Conservation (phyloP, 1,284 basidiomycete genomes). For the Rhodotorula sp. region DNA sequence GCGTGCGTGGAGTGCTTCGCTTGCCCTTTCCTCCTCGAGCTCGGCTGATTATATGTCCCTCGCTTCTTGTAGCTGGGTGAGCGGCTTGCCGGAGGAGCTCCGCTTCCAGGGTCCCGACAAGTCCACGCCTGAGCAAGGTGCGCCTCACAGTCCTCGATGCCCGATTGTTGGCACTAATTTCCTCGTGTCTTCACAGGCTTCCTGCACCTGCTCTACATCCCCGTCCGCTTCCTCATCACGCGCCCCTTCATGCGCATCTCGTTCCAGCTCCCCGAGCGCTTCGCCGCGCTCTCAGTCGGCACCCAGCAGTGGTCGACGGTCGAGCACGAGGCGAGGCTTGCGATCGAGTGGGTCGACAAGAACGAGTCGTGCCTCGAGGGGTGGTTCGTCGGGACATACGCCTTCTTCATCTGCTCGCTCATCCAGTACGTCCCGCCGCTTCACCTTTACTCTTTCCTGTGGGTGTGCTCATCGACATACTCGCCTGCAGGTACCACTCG, state of each 20-base stretch:
- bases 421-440: conserved; percentile 65
- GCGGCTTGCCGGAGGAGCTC: conserved; percentile 70
- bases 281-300: conserved; percentile 75
- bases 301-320: conserved; percentile 76
- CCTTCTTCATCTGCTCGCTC: conserved; percentile 83
- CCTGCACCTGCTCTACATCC: conserved; percentile 80
- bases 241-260: conserved; percentile 86
- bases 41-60: not conserved
- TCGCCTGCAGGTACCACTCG: conserved; percentile 73
- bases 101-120: conserved; percentile 66
- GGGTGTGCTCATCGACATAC: not conserved
- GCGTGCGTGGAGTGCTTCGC: conserved; percentile 28
- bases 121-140: conserved; percentile 36
- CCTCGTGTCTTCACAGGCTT: too few species aligned
- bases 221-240: conserved; percentile 62
- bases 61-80: conserved; percentile 62
- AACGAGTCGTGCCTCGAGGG: conserved; percentile 81
- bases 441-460: not conserved
- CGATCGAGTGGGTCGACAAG: conserved; percentile 84
- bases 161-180: too few species aligned
- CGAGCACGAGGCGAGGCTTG: conserved; percentile 69
- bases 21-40: too few species aligned
- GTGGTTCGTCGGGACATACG: conserved; percentile 80
- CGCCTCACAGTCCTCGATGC: too few species aligned
- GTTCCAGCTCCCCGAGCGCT: conserved; percentile 76